phyloP scores from a whole-genome alignment of 2,329 filamentous ascomycete species.

The Ophiognomonia clavigignenti-juglandacearum region DNA sequence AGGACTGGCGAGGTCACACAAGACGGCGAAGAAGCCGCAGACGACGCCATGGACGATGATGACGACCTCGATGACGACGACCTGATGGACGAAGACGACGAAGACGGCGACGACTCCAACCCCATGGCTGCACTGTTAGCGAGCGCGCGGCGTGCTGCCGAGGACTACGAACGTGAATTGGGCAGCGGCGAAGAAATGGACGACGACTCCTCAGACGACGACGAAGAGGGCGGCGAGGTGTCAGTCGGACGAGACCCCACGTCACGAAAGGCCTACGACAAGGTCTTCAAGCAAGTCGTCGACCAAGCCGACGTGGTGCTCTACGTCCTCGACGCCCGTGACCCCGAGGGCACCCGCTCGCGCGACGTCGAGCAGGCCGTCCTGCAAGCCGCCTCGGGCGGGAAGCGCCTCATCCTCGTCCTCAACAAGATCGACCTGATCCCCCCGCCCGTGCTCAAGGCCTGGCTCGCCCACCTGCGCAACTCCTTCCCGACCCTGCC shows the following conservation, averaged over 20 bases:
- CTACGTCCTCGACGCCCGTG: conserved; percentile 88
- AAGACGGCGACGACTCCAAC: conserved; percentile 67
- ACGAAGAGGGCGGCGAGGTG: conserved; percentile 43
- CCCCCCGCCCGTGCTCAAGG: conserved; percentile 73
- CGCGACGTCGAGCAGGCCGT: conserved; percentile 86
- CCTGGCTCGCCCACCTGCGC: conserved; percentile 79
- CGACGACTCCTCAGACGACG: conserved; percentile 43
- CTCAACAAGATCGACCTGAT: conserved; percentile 96
- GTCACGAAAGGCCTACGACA: conserved; percentile 86
- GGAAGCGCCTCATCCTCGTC: conserved; percentile 84
- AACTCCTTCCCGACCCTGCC: conserved; percentile 89
- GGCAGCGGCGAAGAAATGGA: conserved; percentile 53
- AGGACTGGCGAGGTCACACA: conserved; percentile 44
- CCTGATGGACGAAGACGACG: conserved; percentile 47
- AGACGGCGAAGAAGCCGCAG: conserved; percentile 38
- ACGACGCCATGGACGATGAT: conserved; percentile 39
- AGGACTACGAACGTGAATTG: conserved; percentile 64
- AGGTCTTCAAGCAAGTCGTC: conserved; percentile 90
- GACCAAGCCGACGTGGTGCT: conserved; percentile 86
- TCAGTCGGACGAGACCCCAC: conserved; percentile 49
- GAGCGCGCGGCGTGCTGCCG: conserved; percentile 73
- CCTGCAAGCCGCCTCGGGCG: conserved; percentile 78
- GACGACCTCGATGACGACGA: conserved; percentile 42
- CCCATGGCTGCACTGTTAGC: conserved; percentile 90
- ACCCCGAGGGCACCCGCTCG: conserved; percentile 86